Evolutionary conservation across 768 basidiomycete genomes (phyloP).

Genomic region (Xerocomus potaroensis): DNA sequence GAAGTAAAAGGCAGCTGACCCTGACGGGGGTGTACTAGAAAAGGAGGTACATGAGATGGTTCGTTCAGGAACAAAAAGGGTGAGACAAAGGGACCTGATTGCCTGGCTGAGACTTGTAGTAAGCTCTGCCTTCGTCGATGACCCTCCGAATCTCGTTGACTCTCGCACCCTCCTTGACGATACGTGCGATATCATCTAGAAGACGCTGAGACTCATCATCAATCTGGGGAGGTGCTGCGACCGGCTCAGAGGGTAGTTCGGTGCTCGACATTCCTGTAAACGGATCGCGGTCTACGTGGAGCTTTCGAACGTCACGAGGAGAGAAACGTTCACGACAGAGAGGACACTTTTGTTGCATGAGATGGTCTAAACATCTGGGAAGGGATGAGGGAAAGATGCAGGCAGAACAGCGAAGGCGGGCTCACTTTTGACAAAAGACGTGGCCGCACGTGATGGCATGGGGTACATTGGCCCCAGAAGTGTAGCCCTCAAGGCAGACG

Average conservation of each 20-base stretch:
- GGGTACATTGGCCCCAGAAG: conserved; percentile 48
- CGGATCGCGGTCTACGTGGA: conserved; percentile 55
- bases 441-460: conserved; percentile 70
- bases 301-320: conserved; percentile 41
- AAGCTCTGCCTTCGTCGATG: conserved; percentile 47
- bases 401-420: not conserved
- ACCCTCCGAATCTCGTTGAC: conserved; percentile 46
- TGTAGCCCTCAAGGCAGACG: conserved; percentile 67
- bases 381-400: not conserved
- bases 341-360: conserved; percentile 52
- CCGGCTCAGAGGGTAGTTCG: conserved; percentile 20
- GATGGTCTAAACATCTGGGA: conserved; percentile 43
- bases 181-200: conserved; percentile 47
- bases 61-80: conserved; percentile 5
- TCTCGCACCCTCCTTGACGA: conserved; percentile 54
- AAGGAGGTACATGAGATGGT: conserved; percentile 6
- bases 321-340: conserved; percentile 58
- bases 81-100: conserved; percentile 36
- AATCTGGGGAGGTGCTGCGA: conserved; percentile 18
- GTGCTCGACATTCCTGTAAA: conserved; percentile 17
- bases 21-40: conserved; percentile 49
- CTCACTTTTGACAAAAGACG: conserved; percentile 54
- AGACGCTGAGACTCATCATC: conserved; percentile 48
- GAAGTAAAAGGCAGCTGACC: conserved; percentile 45
- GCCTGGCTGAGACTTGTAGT: conserved; percentile 44